Evolutionary conservation across 371 early-diverging fungal genomes (phyloP).

Genomic region (Mucor irregularis): DNA sequence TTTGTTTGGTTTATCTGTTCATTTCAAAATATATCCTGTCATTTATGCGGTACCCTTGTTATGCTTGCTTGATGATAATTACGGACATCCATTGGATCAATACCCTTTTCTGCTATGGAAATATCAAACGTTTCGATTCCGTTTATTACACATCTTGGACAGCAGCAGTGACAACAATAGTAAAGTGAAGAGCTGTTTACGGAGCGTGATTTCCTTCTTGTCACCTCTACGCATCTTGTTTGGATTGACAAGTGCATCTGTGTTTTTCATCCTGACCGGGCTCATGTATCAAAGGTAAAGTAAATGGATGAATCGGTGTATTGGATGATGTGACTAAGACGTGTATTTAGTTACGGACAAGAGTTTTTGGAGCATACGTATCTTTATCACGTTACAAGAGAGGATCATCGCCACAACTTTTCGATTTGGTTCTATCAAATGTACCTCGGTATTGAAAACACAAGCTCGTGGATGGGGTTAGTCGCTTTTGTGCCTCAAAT

Average conservation of each 20-base stretch:
- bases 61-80: constrained; percentile 57
- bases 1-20: constrained; percentile 90
- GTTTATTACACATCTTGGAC: constrained; percentile 12
- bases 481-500: constrained; percentile 81
- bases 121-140: constrained; percentile 24
- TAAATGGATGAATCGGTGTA: no score
- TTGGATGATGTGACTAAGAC: no score
- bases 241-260: constrained; percentile 66
- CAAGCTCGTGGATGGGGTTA: constrained; percentile 46
- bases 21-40: constrained; percentile 96
- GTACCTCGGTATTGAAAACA: constrained; percentile 69
- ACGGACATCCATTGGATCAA: constrained; percentile 32
- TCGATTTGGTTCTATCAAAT: constrained; percentile 94
- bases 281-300: constrained; percentile 74
- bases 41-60: constrained; percentile 86
- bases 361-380: constrained; percentile 92
- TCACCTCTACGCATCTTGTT: constrained; percentile 69
- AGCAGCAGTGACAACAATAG: background rate
- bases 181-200: background rate
- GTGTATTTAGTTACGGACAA: constrained; percentile 68
- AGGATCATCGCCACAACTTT: constrained; percentile 98
- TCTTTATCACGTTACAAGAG: constrained; percentile 91
- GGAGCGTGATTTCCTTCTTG: constrained; percentile 22
- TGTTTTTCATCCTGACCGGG: constrained; percentile 70
- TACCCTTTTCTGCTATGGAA: constrained; percentile 28